Percentiles rank a stretch among this genome's conserved stretches.
Conservation (phyloP, 2,329 filamentous ascomycete species). For the Alternaria brassicae region DNA sequence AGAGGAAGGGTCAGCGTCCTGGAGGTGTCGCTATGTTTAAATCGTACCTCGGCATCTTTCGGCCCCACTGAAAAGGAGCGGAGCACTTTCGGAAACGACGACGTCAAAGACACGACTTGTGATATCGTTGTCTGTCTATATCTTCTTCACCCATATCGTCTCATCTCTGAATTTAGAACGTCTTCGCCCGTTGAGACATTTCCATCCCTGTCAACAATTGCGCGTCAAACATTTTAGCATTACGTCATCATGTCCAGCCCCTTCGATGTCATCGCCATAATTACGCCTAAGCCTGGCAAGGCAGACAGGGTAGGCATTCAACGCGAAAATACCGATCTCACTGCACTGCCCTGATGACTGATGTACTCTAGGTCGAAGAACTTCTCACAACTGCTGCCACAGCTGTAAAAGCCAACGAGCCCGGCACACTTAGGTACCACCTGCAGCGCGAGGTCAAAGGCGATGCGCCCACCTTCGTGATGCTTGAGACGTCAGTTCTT, state of each 20-base stretch:
- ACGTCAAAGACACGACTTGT: background rate
- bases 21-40: conserved; percentile 10
- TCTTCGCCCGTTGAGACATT: background rate
- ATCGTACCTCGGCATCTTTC: conserved; percentile 36
- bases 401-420: conserved; percentile 43
- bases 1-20: conserved; percentile 24
- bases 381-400: conserved; percentile 33
- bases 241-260: conserved; percentile 24
- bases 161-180: background rate
- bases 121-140: background rate
- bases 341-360: background rate
- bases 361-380: conserved; percentile 36
- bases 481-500: conserved; percentile 43
- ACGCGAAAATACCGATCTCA: background rate
- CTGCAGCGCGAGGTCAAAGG: conserved; percentile 40
- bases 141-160: background rate
- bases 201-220: background rate
- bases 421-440: conserved; percentile 44
- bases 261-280: conserved; percentile 42
- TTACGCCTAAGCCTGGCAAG: conserved; percentile 42
- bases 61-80: conserved; percentile 20
- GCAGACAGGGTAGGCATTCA: conserved; percentile 35
- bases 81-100: conserved; percentile 5
- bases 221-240: background rate
- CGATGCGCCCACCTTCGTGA: conserved; percentile 36